Conservation (phyloP, 441 rosid species). For the Gossypium aridum region DNA sequence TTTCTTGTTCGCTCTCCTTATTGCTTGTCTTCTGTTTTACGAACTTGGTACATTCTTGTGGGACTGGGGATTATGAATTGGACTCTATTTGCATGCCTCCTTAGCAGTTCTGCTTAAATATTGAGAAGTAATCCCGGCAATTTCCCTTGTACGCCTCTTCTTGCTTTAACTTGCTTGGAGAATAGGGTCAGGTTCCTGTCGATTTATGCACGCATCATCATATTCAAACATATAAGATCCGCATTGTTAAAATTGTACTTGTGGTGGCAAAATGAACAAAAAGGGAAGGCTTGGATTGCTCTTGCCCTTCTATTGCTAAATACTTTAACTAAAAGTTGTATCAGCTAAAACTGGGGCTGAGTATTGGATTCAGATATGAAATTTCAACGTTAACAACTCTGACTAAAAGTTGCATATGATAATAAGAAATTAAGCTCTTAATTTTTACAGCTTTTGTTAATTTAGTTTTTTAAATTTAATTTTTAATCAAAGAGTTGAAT, state of each 20-base stretch:
- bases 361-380: too few species aligned
- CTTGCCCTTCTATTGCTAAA: neutral
- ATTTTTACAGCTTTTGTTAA: too few species aligned
- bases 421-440: too few species aligned
- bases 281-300: neutral
- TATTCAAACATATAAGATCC: neutral
- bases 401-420: too few species aligned
- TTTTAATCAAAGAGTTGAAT: too few species aligned
- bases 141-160: neutral
- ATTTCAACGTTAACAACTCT: too few species aligned
- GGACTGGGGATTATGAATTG: neutral
- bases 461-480: too few species aligned
- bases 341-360: too few species aligned
- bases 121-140: too few species aligned
- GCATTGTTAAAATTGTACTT: neutral
- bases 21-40: neutral
- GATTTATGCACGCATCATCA: neutral
- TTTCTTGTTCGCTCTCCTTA: neutral
- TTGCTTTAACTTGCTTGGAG: neutral
- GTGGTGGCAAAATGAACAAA: neutral
- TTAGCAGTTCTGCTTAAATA: too few species aligned
- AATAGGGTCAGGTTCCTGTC: neutral
- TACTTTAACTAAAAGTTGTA: too few species aligned
- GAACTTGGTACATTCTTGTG: conserved; percentile 14
- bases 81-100: neutral